Percentiles rank a stretch among this genome's conserved stretches.
Evolutionary conservation across 2,329 filamentous ascomycete species (phyloP).

Genomic region (Phaeosphaeriaceae sp.): DNA sequence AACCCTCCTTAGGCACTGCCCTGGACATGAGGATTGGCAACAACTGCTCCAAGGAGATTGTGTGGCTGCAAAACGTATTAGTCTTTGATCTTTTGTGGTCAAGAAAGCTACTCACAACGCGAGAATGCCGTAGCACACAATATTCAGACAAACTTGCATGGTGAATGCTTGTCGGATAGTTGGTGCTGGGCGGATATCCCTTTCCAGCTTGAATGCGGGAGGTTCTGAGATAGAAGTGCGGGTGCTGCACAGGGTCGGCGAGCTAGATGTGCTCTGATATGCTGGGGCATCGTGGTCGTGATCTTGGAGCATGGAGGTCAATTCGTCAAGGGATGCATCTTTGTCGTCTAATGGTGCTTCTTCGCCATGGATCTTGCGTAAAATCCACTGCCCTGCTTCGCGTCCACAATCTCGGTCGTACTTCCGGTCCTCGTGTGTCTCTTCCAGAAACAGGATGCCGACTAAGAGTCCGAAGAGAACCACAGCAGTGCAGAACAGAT

Average conservation of each 20-base stretch:
- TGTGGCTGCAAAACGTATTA: slow-evolving; percentile 69
- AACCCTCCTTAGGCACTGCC: slow-evolving; percentile 56
- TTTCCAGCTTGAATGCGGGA: slow-evolving; percentile 45
- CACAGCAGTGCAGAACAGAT: slow-evolving; percentile 85
- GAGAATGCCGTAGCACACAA: slow-evolving; percentile 87
- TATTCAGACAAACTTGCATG: slow-evolving; percentile 82
- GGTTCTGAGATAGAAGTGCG: slow-evolving; percentile 39
- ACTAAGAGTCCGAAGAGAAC: slow-evolving; percentile 77
- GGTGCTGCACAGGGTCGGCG: slow-evolving; percentile 56
- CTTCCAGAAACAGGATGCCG: slow-evolving; percentile 87
- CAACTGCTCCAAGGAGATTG: slow-evolving; percentile 94
- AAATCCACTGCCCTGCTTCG: slow-evolving; percentile 76
- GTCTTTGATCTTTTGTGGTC: slow-evolving; percentile 24
- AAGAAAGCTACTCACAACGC: slow-evolving; percentile 76
- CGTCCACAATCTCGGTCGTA: slow-evolving; percentile 75
- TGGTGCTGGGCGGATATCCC: slow-evolving; percentile 27
- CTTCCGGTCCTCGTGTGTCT: slow-evolving; percentile 88
- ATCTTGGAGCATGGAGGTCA: slow-evolving; percentile 65
- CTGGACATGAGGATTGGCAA: slow-evolving; percentile 92
- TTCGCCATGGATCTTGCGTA: slow-evolving; percentile 43
- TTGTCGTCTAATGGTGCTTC: slow-evolving; percentile 48
- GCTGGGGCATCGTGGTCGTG: slow-evolving; percentile 58
- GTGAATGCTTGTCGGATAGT: slow-evolving; percentile 72
- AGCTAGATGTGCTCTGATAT: slow-evolving; percentile 67
- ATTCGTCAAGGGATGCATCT: slow-evolving; percentile 62